These are phyloP conservation scores for Cladobotryum protrusum DNA, from an alignment of 2,329 filamentous ascomycete genomes.

Conservation along the genomic window DNA sequence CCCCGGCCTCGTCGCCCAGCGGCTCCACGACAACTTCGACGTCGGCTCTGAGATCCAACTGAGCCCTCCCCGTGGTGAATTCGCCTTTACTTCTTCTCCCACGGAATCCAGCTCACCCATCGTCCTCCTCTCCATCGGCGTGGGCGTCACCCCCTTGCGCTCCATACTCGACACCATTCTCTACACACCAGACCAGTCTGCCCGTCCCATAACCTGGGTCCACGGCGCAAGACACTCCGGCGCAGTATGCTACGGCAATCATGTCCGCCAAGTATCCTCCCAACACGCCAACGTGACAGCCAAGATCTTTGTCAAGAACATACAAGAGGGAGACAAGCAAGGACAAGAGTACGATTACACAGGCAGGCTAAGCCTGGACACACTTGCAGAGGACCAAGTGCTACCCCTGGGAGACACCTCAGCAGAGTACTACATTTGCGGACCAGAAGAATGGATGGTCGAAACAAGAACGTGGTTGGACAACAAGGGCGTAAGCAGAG, in stretches of 20 bases:
- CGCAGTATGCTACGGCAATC: conserved; percentile 50
- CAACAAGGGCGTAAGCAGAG: conserved; percentile 48
- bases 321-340: conserved; percentile 35
- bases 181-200: conserved; percentile 18
- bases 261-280: conserved; percentile 41
- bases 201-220: conserved; percentile 53
- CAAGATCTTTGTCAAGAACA: conserved; percentile 53
- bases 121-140: conserved; percentile 61
- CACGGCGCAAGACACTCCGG: conserved; percentile 50
- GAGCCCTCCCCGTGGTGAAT: conserved; percentile 42
- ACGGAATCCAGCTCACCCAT: conserved; percentile 44
- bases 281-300: conserved; percentile 26
- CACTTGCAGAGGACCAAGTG: conserved; percentile 43
- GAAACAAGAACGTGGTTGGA: conserved; percentile 48
- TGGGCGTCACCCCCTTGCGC: conserved; percentile 61
- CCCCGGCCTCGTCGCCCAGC: conserved; percentile 47
- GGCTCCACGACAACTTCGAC: conserved; percentile 42
- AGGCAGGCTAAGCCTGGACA: conserved; percentile 53
- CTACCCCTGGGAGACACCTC: conserved; percentile 49
- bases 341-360: conserved; percentile 54
- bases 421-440: conserved; percentile 67
- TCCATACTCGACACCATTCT: conserved; percentile 56
- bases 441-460: conserved; percentile 64
- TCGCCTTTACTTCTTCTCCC: conserved; percentile 16
- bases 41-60: conserved; percentile 49